These are phyloP conservation scores for Colletotrichum noveboracense DNA, from an alignment of 2,329 filamentous ascomycete species.

Conservation along the genomic window DNA sequence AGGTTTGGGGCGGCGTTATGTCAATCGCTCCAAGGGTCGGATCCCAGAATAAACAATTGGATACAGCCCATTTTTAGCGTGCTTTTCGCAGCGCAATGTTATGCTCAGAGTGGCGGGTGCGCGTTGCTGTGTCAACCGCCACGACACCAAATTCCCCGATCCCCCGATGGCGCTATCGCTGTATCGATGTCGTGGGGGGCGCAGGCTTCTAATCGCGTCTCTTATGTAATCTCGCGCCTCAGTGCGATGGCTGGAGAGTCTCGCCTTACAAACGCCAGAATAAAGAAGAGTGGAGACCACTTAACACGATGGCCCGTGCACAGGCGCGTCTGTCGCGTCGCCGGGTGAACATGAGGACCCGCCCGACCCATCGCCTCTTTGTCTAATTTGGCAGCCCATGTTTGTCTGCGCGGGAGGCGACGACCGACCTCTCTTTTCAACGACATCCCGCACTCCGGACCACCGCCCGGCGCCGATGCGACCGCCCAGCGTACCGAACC, in stretches of 20 bases:
- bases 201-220: not conserved
- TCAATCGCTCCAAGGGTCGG: slow-evolving; percentile 12
- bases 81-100: slow-evolving; percentile 6
- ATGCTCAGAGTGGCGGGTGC: slow-evolving; percentile 8
- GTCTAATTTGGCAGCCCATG: not conserved
- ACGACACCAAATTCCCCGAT: slow-evolving; percentile 15
- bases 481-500: not conserved
- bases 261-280: not conserved
- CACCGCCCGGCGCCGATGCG: slow-evolving; percentile 9
- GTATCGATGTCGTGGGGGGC: not conserved
- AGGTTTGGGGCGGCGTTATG: slow-evolving; percentile 11
- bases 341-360: slow-evolving; percentile 20
- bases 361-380: not conserved
- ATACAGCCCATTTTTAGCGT: not conserved
- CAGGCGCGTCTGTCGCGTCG: slow-evolving; percentile 19
- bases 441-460: not conserved
- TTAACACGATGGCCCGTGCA: slow-evolving; percentile 20
- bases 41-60: slow-evolving; percentile 17
- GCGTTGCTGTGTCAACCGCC: slow-evolving; percentile 18
- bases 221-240: not conserved
- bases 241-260: not conserved
- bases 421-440: not conserved
- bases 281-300: not conserved
- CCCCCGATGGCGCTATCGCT: slow-evolving; percentile 8
- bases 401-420: not conserved